Conservation (phyloP, 2,329 filamentous ascomycete genomes). For the Hymenoscyphus linearis region DNA sequence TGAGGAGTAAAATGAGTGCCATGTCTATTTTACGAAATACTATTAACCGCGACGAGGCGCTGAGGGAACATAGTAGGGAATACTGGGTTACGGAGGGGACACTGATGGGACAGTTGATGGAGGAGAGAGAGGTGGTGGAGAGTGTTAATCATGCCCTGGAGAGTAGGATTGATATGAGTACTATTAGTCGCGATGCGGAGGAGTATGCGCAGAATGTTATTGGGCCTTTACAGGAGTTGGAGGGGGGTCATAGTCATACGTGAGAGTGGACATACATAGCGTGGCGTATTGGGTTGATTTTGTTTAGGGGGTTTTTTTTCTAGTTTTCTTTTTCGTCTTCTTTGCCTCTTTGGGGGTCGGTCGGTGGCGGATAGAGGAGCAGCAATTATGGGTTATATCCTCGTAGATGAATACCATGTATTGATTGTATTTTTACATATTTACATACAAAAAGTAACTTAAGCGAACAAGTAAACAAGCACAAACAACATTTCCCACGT, state of each 20-base stretch:
- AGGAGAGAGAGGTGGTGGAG: constrained; percentile 69
- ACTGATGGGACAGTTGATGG: constrained; percentile 69
- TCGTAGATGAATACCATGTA: no score
- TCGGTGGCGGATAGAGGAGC: no score
- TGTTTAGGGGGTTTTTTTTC: background rate
- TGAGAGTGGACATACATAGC: background rate
- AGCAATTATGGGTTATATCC: no score
- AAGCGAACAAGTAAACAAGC: no score
- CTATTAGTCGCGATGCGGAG: constrained; percentile 59
- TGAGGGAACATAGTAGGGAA: constrained; percentile 59
- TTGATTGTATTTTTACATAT: no score
- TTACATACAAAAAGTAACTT: no score
- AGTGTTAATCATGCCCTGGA: constrained; percentile 63
- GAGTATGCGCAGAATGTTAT: constrained; percentile 47
- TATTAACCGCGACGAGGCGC: constrained; percentile 63
- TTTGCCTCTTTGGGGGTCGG: no score
- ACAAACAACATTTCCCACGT: no score
- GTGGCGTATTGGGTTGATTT: background rate
- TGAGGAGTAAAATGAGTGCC: constrained; percentile 64
- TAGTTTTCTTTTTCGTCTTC: background rate
- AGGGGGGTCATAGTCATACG: background rate
- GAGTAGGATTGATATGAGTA: constrained; percentile 57
- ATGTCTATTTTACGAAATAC: constrained; percentile 77
- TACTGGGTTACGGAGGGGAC: constrained; percentile 81
- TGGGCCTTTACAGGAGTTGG: constrained; percentile 10